A percentile compares a stretch with the other conserved stretches of the same genome.
These are phyloP conservation scores for Suhomyces faveliae DNA, from an alignment of 805 yeast species.

Conservation along the genomic window DNA sequence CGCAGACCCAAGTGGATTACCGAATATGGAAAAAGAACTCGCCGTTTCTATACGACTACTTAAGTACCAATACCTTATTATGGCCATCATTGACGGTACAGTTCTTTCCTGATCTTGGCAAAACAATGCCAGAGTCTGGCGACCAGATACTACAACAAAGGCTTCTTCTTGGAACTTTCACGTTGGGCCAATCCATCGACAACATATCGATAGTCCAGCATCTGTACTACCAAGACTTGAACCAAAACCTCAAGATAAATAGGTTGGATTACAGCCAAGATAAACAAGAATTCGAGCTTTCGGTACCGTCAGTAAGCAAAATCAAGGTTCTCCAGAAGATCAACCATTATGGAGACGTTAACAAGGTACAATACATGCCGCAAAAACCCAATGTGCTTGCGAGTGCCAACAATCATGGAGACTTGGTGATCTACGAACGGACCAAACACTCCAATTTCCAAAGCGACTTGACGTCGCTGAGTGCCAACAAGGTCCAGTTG, in stretches of 20 bases:
- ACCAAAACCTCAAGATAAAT: constrained; percentile 36
- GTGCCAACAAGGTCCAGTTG: constrained; percentile 50
- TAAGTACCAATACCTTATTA: constrained; percentile 51
- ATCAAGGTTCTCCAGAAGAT: constrained; percentile 52
- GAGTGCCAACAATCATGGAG: constrained; percentile 65
- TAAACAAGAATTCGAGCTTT: constrained; percentile 39
- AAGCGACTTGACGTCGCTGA: constrained; percentile 23
- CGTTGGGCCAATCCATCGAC: constrained; percentile 57
- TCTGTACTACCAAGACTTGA: constrained; percentile 30
- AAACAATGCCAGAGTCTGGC: constrained; percentile 5
- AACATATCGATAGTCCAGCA: constrained; percentile 38
- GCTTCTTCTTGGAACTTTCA: constrained; percentile 60
- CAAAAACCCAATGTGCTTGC: constrained; percentile 84
- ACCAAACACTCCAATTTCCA: constrained; percentile 63
- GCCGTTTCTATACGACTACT: constrained; percentile 52
- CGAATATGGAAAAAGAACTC: constrained; percentile 62
- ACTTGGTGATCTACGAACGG: constrained; percentile 68
- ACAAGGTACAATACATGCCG: constrained; percentile 72
- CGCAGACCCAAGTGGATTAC: constrained; percentile 40
- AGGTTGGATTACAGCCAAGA: constrained; percentile 37
- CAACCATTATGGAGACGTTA: constrained; percentile 70
- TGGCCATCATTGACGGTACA: constrained; percentile 66
- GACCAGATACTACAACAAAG: constrained; percentile 27
- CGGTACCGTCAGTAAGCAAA: constrained; percentile 23
- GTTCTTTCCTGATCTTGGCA: constrained; percentile 56